Conservation (phyloP, 305 asterid genomes). For the Solanum chacoense region DNA sequence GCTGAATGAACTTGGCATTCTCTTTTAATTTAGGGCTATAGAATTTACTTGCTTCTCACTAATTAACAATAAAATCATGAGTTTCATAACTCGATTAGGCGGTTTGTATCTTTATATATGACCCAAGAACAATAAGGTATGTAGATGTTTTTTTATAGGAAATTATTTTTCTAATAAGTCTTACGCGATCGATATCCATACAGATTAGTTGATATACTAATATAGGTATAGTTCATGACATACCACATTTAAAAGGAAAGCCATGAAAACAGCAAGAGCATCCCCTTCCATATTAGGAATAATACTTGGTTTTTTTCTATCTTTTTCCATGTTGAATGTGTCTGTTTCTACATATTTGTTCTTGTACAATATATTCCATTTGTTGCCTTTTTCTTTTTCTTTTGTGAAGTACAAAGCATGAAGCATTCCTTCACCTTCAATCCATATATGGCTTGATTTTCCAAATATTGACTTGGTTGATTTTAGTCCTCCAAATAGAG, state of each 20-base stretch:
- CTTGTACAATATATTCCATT: conserved; percentile 14
- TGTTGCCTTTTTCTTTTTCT: neutral
- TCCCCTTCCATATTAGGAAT: conserved; percentile 26
- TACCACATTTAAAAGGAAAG: conserved; percentile 15
- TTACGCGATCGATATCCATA: neutral
- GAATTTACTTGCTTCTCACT: neutral
- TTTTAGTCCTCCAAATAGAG: conserved; percentile 13
- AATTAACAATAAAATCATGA: neutral
- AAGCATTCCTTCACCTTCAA: conserved; percentile 39
- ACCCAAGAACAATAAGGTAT: too few species aligned
- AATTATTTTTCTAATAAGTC: neutral
- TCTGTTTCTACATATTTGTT: conserved; percentile 14
- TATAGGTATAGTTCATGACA: neutral
- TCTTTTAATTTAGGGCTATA: neutral
- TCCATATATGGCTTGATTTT: conserved; percentile 19
- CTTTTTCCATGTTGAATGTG: conserved; percentile 5
- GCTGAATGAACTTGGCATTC: too few species aligned
- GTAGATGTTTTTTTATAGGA: neutral
- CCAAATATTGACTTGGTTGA: conserved; percentile 24
- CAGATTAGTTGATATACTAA: neutral
- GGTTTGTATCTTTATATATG: neutral
- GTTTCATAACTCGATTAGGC: neutral
- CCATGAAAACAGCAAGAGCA: conserved; percentile 11
- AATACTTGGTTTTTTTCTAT: conserved; percentile 11
- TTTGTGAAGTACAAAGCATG: conserved; percentile 25